phyloP scores from a whole-genome alignment of 495 filamentous ascomycete species.

The Xylaria longipes region DNA sequence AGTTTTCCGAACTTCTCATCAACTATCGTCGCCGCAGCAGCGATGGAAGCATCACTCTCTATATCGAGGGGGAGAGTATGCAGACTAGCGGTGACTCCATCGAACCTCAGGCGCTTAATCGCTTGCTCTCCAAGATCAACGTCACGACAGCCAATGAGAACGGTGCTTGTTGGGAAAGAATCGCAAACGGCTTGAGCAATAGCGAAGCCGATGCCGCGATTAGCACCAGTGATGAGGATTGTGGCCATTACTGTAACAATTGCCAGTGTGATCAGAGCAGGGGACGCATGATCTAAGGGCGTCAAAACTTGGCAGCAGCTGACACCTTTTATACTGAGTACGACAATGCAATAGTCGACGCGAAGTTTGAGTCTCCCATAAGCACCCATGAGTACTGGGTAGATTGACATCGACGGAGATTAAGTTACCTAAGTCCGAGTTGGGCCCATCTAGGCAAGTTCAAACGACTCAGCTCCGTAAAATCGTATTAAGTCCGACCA shows the following conservation, averaged over 20 bases:
- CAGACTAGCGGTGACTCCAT: neutral
- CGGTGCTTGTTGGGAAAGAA: slow-evolving; percentile 35
- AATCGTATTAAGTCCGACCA: neutral
- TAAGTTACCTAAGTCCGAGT: neutral
- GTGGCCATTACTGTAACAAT: slow-evolving; percentile 26
- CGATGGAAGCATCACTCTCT: slow-evolving; percentile 3
- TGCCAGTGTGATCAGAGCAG: neutral
- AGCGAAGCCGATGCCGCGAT: slow-evolving; percentile 45
- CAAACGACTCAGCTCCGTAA: neutral
- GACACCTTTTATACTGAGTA: neutral
- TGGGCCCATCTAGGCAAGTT: neutral
- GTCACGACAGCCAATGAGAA: slow-evolving; percentile 39
- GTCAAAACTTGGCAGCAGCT: neutral
- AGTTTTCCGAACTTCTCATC: slow-evolving; percentile 5
- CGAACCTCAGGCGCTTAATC: neutral
- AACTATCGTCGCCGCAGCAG: neutral
- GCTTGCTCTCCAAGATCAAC: neutral
- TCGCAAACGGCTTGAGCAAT: slow-evolving; percentile 40
- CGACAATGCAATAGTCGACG: neutral
- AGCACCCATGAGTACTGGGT: neutral
- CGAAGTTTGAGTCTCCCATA: neutral
- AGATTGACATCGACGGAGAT: neutral
- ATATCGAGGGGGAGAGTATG: slow-evolving; percentile 4
- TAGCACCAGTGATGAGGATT: slow-evolving; percentile 48
- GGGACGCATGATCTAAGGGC: neutral